These are phyloP conservation scores for Cucumis hystrix DNA, from an alignment of 306 rosid species.

Conservation along the genomic window DNA sequence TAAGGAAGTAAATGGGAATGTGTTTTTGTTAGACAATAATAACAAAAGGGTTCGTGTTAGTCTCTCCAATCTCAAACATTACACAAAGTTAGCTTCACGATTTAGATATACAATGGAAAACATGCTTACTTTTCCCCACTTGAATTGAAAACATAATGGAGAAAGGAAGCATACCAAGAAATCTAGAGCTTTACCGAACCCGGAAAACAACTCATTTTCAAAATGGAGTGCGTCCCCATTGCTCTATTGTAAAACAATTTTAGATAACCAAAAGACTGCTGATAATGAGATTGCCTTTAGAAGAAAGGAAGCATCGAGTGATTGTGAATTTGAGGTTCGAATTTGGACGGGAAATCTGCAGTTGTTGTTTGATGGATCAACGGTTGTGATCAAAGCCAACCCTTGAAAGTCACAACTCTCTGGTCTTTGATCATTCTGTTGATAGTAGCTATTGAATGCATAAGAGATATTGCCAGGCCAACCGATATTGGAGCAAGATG, in stretches of 20 bases:
- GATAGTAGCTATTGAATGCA: conserved; percentile 83
- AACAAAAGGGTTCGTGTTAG: not conserved
- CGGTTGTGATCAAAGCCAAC: conserved; percentile 71
- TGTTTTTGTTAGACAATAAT: not conserved
- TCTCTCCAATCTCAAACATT: not conserved
- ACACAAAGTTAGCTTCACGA: not conserved
- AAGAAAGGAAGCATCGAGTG: not conserved
- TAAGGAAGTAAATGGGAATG: not conserved
- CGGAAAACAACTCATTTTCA: not conserved
- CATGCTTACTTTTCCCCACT: not conserved
- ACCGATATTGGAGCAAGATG: conserved; percentile 73
- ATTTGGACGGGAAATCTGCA: conserved; percentile 79
- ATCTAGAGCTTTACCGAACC: not conserved
- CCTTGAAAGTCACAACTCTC: conserved; percentile 70
- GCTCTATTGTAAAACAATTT: not conserved
- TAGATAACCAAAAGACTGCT: not conserved
- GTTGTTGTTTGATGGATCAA: conserved; percentile 56
- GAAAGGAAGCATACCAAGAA: not conserved
- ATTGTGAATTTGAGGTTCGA: conserved; percentile 28
- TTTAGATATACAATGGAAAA: not conserved
- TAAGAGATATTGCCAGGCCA: conserved; percentile 81
- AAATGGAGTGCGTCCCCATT: not conserved
- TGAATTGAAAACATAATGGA: not conserved
- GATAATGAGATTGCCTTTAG: not conserved
- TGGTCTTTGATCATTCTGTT: conserved; percentile 68